Base-by-base conservation (phyloP, 75 land plant species). In the Azolla pinnata region DNA sequence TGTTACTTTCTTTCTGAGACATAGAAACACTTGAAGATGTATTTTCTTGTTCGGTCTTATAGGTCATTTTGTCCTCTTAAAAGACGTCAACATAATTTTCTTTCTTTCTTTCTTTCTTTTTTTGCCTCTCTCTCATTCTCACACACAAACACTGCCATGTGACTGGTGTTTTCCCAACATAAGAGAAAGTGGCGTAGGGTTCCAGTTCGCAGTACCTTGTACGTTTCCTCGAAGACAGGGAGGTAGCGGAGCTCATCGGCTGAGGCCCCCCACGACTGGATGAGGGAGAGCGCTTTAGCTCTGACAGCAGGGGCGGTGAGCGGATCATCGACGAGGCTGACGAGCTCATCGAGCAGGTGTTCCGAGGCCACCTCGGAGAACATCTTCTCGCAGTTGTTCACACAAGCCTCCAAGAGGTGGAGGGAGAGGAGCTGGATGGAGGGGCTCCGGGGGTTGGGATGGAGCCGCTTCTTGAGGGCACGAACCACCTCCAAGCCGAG, bases 261-360 rank as follows among this genome's bases (percentile, higher is more conserved):
- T 2, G 86, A 73, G 62, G 82, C 78, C 0, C 86, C 95, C 95
- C 95, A 88, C 21, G 89, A 77, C 48, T 81, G 61, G 51, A 88
- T 85, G 69, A 88, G 49, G 72, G 75, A 67, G 70, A 80, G 33
- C 40, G 81, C 83, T 61, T 75, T 82, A 23, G 71, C 65, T 54
- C 75, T 81, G 50, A 56, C 68, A 27, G 57, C 59, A 18, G 45
- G 20, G 28, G 79, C 60, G 1, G 79, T 70, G 21, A 64, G 67
- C 2, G 86, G 86, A 59, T 82, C 75, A 14, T 88, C 89, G 29
- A 88, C 70, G 67, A 82, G 40, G 71, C 57, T 87, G 54, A 87
- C 88, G 85, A 87, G 84, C 75, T 87, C 92, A n/a, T 87, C 92
- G 61, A 87, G 45, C n/a, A 87, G 75, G 60, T 72, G 83, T 77